These are phyloP conservation scores for Lactifluus subvellereus DNA, from an alignment of 768 basidiomycete species.

Conservation along the genomic window DNA sequence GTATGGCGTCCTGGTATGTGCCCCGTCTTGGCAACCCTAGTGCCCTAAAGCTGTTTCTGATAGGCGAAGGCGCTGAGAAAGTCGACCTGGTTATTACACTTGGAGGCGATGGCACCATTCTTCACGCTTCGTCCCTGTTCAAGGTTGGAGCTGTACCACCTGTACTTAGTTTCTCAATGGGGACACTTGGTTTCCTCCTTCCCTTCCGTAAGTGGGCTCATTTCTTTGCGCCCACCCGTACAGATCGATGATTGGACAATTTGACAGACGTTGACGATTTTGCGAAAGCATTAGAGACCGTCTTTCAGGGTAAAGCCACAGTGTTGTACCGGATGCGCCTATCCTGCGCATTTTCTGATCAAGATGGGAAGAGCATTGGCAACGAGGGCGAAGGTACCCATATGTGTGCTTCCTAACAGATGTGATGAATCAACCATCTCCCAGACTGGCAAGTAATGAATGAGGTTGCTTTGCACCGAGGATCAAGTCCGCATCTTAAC, in stretches of 20 bases:
- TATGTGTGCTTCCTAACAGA: conserved; percentile 2
- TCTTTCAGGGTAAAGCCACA: conserved; percentile 73
- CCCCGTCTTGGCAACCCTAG: not conserved
- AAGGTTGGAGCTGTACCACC: conserved; percentile 89
- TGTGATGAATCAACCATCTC: not conserved
- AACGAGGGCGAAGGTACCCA: conserved; percentile 52
- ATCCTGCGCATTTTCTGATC: conserved; percentile 70
- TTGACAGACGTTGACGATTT: conserved; percentile 81
- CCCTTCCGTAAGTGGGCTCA: conserved; percentile 75
- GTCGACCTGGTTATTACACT: conserved; percentile 88
- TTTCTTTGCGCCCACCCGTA: not conserved
- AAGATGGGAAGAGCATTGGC: conserved; percentile 50
- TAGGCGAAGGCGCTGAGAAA: conserved; percentile 45
- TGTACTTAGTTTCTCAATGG: conserved; percentile 86
- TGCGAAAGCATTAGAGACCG: conserved; percentile 69
- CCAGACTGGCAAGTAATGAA: conserved; percentile 97
- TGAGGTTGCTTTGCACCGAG: conserved; percentile 88
- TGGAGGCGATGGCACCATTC: conserved; percentile 92
- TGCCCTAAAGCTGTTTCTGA: not conserved
- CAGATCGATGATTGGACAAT: not conserved
- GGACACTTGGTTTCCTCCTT: conserved; percentile 86
- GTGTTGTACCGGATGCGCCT: conserved; percentile 87
- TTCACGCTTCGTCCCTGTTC: conserved; percentile 90
- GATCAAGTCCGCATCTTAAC: conserved; percentile 85
- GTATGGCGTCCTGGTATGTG: conserved; percentile 55